phyloP scores from a whole-genome alignment of 2,329 filamentous ascomycete species.

The Fusarium graminum region DNA sequence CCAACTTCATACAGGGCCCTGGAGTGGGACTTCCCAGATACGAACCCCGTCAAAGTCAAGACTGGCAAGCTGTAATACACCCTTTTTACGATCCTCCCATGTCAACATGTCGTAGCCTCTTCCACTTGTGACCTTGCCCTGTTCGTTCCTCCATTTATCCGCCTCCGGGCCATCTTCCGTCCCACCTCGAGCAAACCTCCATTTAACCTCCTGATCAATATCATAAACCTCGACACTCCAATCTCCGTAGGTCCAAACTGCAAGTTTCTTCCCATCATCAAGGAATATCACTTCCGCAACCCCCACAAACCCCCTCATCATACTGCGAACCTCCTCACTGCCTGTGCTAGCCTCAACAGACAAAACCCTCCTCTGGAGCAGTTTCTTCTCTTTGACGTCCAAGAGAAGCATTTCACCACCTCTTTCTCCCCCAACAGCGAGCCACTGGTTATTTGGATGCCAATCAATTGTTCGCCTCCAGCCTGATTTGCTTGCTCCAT shows the following conservation, averaged over 20 bases:
- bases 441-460: slow-evolving; percentile 22
- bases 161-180: slow-evolving; percentile 15
- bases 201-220: slow-evolving; percentile 15
- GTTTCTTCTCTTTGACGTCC: not conserved
- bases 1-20: not conserved
- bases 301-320: slow-evolving; percentile 6
- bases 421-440: slow-evolving; percentile 21
- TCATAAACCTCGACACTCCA: slow-evolving; percentile 31
- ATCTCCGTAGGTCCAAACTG: slow-evolving; percentile 14
- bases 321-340: not conserved
- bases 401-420: slow-evolving; percentile 21
- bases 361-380: slow-evolving; percentile 11
- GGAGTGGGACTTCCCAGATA: slow-evolving; percentile 29
- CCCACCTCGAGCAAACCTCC: slow-evolving; percentile 30
- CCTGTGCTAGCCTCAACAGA: slow-evolving; percentile 13
- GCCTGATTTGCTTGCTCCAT: not conserved
- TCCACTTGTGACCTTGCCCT: slow-evolving; percentile 25
- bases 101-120: slow-evolving; percentile 15
- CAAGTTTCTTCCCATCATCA: slow-evolving; percentile 28
- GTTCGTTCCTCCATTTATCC: slow-evolving; percentile 23
- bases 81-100: slow-evolving; percentile 17
- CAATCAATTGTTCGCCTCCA: slow-evolving; percentile 26
- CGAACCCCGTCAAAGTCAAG: slow-evolving; percentile 33
- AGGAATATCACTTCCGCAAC: slow-evolving; percentile 13
- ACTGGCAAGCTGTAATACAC: slow-evolving; percentile 6